These are phyloP conservation scores for Penicillium turbatum DNA, from an alignment of 495 filamentous ascomycete species.

Conservation along the genomic window DNA sequence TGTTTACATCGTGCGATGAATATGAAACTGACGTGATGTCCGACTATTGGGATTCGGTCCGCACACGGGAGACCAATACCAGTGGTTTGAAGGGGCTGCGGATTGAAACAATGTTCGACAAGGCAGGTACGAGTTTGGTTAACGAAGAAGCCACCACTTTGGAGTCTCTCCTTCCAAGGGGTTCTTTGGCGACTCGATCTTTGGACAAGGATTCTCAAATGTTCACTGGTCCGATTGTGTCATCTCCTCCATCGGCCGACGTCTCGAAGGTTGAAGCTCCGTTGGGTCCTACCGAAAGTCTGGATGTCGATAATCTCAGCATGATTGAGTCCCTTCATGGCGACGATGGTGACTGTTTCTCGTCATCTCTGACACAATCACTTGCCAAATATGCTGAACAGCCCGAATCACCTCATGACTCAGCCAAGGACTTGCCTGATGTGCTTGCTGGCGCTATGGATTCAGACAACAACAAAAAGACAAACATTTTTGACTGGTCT, in stretches of 20 bases:
- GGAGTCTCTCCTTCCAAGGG: constrained; percentile 44
- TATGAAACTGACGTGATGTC: constrained; percentile 83
- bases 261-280: constrained; percentile 9
- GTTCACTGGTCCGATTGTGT: constrained; percentile 45
- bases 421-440: background rate
- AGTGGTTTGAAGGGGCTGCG: constrained; percentile 54
- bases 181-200: constrained; percentile 34
- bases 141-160: constrained; percentile 58
- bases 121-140: constrained; percentile 54
- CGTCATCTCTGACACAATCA: background rate
- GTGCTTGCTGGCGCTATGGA: constrained; percentile 15
- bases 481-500: constrained; percentile 79
- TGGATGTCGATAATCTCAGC: constrained; percentile 30
- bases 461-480: constrained; percentile 23
- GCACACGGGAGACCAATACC: constrained; percentile 69
- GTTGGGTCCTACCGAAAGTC: constrained; percentile 26
- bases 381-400: constrained; percentile 7
- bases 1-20: constrained; percentile 72
- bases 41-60: constrained; percentile 89
- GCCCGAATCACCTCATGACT: background rate
- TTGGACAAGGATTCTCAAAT: constrained; percentile 28
- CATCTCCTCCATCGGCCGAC: constrained; percentile 41
- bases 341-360: constrained; percentile 16
- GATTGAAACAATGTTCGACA: constrained; percentile 86
- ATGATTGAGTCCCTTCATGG: constrained; percentile 33